Evolutionary conservation across 352 stramenopile species (phyloP), one percentile per base, ranked within the genome.

Genomic region (Plasmopara muralis): DNA sequence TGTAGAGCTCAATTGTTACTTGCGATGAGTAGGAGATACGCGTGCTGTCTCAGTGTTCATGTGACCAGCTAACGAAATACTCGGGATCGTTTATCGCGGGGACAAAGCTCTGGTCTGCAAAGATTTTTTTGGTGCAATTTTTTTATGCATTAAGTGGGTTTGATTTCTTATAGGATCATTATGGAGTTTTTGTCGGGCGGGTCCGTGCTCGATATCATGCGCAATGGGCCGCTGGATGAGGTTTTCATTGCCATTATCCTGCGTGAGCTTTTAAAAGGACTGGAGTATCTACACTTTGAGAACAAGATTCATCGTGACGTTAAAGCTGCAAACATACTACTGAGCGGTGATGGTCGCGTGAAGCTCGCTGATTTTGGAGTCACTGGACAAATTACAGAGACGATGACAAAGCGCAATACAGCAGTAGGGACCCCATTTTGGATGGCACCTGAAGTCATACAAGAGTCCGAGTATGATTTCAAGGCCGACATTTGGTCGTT

Each of bases 401-500:
- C 90, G 2, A 87, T 98, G 50, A 98, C 95, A 47, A 98, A 98
- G 72, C 85, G 95, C 48, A 98, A 97, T 60, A 98, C 95, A 14
- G 89, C 98, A 5, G 97, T 99, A 15, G 96, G 96, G 8, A 98
- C 89, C 50, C 96, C 96, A 2, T 99, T 98, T 77, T 99, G 95
- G 95, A 99, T 99, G 93, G 93, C 93, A 2, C 95, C 78, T 9
- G 77, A 89, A 57, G 77, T 89, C 13, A 89, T 91, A 48, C 74
- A 89, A 60, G 74, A 90, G 55, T 84, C 72, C 14, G 60, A 86
- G 46, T 99, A 99, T 71, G 94, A 99, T 71, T 96, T 86, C 51
- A 90, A 97, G 68, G 96, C 95, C 9, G 96, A 99, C 73, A 97
- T 99, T 44, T 99, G 97, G 97, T 97, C 83, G 31, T 70, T 99